These are phyloP conservation scores for Globisporangium spinosum DNA, from an alignment of 352 stramenopile species.

Conservation along the genomic window DNA sequence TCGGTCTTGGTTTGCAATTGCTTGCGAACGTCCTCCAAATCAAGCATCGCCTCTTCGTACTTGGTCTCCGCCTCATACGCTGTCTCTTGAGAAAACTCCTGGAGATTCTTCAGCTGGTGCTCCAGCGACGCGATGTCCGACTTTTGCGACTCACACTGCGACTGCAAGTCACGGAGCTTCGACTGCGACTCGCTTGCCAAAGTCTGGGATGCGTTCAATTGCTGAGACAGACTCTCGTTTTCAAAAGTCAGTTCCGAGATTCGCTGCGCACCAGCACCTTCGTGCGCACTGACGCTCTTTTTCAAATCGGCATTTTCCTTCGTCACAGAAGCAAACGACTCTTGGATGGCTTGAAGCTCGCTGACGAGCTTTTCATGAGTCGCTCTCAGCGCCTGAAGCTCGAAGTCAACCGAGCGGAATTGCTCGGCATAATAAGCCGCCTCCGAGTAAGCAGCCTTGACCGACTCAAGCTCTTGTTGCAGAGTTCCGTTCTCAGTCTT, in stretches of 20 bases:
- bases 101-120: conserved; percentile 61
- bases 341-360: conserved; percentile 8
- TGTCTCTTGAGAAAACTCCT: conserved; percentile 50
- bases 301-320: conserved; percentile 10
- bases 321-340: background rate
- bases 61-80: conserved; percentile 56
- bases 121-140: conserved; percentile 30
- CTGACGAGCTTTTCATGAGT: conserved; percentile 15
- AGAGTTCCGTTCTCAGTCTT: conserved; percentile 20
- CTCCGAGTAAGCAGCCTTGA: conserved; percentile 30
- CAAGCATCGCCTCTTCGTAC: conserved; percentile 48
- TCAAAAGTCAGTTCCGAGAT: conserved; percentile 8
- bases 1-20: conserved; percentile 30
- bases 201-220: conserved; percentile 6
- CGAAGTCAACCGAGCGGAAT: conserved; percentile 17
- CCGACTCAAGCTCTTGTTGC: conserved; percentile 34
- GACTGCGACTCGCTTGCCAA: conserved; percentile 5
- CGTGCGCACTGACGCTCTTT: background rate
- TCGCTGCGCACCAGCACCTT: conserved; percentile 5
- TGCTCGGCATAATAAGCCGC: conserved; percentile 39
- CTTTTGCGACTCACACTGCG: conserved; percentile 24
- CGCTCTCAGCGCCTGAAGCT: conserved; percentile 22
- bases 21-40: conserved; percentile 29
- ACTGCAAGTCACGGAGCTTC: conserved; percentile 12
- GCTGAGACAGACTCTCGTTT: conserved; percentile 10